phyloP scores from a whole-genome alignment of 768 basidiomycete genomes.

The Pisolithus sp. region DNA sequence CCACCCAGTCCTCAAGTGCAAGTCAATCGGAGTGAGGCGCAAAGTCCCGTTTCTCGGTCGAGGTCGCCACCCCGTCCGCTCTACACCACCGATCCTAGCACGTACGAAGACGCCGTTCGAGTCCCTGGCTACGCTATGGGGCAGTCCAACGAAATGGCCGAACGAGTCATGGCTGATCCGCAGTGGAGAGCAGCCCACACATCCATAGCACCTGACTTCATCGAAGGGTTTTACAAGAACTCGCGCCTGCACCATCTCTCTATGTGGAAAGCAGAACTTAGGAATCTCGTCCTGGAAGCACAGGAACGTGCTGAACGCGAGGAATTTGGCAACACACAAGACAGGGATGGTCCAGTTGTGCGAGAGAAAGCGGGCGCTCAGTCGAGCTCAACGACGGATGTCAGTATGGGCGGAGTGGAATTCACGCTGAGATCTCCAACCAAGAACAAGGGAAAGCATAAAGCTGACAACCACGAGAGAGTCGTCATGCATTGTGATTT shows the following conservation, averaged over 20 bases:
- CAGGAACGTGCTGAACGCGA: constrained; percentile 60
- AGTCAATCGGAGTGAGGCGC: not conserved
- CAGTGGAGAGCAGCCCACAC: constrained; percentile 88
- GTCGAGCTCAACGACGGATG: constrained; percentile 12
- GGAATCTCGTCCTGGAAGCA: constrained; percentile 70
- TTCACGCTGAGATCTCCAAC: constrained; percentile 43
- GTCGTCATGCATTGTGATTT: constrained; percentile 94
- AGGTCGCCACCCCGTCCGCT: constrained; percentile 18
- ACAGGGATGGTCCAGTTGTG: not conserved
- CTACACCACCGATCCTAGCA: constrained; percentile 38
- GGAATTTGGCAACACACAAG: constrained; percentile 6
- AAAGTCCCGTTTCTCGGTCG: not conserved
- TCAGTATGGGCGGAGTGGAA: constrained; percentile 51
- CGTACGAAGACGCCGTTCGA: constrained; percentile 36
- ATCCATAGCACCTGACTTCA: constrained; percentile 77
- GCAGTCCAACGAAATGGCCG: constrained; percentile 64
- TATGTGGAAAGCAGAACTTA: constrained; percentile 89
- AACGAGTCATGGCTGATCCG: constrained; percentile 74
- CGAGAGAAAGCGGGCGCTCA: not conserved
- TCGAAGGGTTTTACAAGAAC: constrained; percentile 78
- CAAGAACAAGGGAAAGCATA: constrained; percentile 47
- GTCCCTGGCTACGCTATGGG: constrained; percentile 64
- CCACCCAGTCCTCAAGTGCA: not conserved
- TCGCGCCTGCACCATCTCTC: constrained; percentile 90
- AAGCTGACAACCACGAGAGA: constrained; percentile 42